These are phyloP conservation scores for Cenchrus fungigraminus DNA, from an alignment of 176 grass and related monocot species.

Conservation along the genomic window DNA sequence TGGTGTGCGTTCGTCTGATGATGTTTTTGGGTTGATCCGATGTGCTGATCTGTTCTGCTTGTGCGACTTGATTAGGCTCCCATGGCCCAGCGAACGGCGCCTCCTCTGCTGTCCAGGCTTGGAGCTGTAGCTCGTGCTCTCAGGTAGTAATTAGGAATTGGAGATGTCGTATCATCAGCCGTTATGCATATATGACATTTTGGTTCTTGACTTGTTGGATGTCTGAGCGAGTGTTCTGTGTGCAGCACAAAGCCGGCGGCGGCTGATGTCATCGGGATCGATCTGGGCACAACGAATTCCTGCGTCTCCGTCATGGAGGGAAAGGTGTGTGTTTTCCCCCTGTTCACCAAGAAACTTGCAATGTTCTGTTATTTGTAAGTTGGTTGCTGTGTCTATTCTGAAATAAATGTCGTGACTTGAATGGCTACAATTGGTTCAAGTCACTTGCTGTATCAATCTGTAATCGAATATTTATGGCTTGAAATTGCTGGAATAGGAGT, in stretches of 20 bases:
- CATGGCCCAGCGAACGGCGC: constrained; percentile 20
- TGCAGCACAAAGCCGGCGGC: constrained; percentile 73
- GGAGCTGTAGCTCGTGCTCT: constrained; percentile 70
- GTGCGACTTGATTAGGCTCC: constrained; percentile 54
- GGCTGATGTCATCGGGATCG: constrained; percentile 87
- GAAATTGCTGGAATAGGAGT: not conserved
- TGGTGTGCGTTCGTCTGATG: not conserved
- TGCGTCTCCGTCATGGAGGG: constrained; percentile 94
- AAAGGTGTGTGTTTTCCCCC: constrained; percentile 54
- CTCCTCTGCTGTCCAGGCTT: constrained; percentile 60
- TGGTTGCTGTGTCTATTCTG: not conserved
- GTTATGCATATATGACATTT: not conserved
- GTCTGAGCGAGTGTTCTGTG: not conserved
- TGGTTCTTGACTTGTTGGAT: constrained; percentile 4
- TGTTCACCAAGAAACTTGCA: not conserved
- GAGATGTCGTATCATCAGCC: not conserved
- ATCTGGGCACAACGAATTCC: constrained; percentile 93
- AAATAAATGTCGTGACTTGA: not conserved
- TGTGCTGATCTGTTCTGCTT: constrained; percentile 23
- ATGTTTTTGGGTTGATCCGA: not conserved
- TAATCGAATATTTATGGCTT: not conserved
- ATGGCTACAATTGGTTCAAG: not conserved
- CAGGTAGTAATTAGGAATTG: constrained; percentile 51
- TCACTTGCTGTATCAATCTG: not conserved
- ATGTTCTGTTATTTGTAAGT: not conserved